These are phyloP conservation scores for Botryotinia narcissicola DNA, from an alignment of 2,329 filamentous ascomycete genomes.

Conservation along the genomic window DNA sequence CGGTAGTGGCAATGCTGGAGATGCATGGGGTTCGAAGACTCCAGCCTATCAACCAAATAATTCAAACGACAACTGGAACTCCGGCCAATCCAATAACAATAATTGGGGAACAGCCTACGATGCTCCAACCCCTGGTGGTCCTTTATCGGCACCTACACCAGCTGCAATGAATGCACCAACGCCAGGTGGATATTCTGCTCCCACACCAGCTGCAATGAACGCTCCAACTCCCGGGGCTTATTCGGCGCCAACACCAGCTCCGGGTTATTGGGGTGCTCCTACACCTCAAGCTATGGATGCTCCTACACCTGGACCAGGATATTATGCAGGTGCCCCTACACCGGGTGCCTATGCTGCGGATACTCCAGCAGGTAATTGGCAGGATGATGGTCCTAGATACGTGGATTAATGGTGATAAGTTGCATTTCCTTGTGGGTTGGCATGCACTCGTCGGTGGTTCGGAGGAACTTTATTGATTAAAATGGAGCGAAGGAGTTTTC, in stretches of 20 bases:
- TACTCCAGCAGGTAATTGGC: constrained; percentile 54
- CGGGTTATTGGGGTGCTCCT: constrained; percentile 45
- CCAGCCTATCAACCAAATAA: constrained; percentile 70
- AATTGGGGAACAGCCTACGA: constrained; percentile 54
- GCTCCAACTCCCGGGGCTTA: constrained; percentile 49
- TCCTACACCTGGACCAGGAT: constrained; percentile 46
- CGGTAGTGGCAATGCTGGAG: constrained; percentile 50
- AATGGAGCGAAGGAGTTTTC: constrained; percentile 12
- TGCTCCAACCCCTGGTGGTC: constrained; percentile 63
- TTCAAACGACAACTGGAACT: constrained; percentile 48
- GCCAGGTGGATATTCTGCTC: constrained; percentile 57
- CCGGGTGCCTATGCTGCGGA: constrained; percentile 46
- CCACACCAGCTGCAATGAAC: constrained; percentile 48
- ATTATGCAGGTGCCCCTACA: constrained; percentile 37
- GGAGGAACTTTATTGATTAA: neutral
- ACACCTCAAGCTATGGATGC: constrained; percentile 51
- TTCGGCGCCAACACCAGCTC: constrained; percentile 65
- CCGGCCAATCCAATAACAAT: constrained; percentile 38
- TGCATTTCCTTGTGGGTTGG: neutral
- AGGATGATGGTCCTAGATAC: constrained; percentile 45
- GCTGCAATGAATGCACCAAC: constrained; percentile 67
- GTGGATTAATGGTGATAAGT: constrained; percentile 32
- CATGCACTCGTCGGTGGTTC: neutral
- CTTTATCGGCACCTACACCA: constrained; percentile 60
- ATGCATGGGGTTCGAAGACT: constrained; percentile 64